Conservation (phyloP, 2,329 filamentous ascomycete species). For the Colletotrichum chlorophyti region DNA sequence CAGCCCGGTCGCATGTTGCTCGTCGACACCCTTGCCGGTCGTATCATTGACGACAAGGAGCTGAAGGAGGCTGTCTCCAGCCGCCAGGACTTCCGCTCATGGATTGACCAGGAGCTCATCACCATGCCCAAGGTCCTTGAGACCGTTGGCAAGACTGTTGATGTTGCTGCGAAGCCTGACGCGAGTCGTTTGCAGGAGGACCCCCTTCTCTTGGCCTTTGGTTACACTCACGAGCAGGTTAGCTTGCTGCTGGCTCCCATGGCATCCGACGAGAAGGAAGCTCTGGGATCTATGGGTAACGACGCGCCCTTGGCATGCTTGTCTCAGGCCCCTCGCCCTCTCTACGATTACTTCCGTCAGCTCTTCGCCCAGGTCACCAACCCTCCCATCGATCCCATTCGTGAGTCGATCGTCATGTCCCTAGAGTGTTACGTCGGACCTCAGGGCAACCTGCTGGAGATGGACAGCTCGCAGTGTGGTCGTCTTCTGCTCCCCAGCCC, state of each 20-base stretch:
- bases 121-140: constrained; percentile 79
- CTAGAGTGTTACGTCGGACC: constrained; percentile 95
- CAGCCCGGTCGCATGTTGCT: constrained; percentile 96
- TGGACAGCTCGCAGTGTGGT: constrained; percentile 88
- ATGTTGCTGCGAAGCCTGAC: constrained; percentile 73
- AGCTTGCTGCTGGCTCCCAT: constrained; percentile 91
- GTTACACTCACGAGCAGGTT: constrained; percentile 95
- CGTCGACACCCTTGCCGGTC: constrained; percentile 86
- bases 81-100: constrained; percentile 85
- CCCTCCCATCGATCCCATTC: constrained; percentile 94
- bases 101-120: constrained; percentile 86
- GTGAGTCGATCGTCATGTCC: constrained; percentile 98
- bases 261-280: constrained; percentile 97
- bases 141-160: constrained; percentile 60
- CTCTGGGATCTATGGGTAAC: constrained; percentile 96
- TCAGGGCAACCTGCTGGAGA: constrained; percentile 93
- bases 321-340: constrained; percentile 84
- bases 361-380: constrained; percentile 98
- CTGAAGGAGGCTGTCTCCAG: constrained; percentile 88
- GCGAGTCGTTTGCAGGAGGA: constrained; percentile 81
- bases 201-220: constrained; percentile 82
- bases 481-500: constrained; percentile 87
- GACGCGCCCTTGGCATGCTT: constrained; percentile 92
- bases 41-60: constrained; percentile 93
- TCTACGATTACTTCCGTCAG: constrained; percentile 97